phyloP scores from a whole-genome alignment of 2,329 filamentous ascomycete species.

The Periconia macrospinosa region DNA sequence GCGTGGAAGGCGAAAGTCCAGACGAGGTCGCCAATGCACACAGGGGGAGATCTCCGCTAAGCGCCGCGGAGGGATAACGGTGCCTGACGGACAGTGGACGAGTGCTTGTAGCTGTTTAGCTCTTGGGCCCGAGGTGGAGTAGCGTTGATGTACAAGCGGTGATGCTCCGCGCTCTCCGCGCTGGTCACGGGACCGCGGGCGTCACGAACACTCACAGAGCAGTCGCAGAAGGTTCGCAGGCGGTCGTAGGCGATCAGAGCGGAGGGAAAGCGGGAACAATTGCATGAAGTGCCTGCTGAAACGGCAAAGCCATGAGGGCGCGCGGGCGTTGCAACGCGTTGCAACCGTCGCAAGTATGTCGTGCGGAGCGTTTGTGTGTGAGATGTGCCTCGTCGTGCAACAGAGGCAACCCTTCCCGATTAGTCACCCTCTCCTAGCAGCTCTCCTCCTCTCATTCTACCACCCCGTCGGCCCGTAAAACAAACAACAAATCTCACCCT shows the following conservation, averaged over 20 bases:
- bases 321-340: constrained; percentile 11
- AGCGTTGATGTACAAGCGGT: constrained; percentile 8
- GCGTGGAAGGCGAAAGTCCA: not conserved
- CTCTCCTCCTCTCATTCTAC: constrained; percentile 19
- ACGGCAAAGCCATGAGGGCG: constrained; percentile 17
- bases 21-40: not conserved
- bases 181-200: not conserved
- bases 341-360: constrained; percentile 25
- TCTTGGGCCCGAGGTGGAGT: not conserved
- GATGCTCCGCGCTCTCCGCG: constrained; percentile 1
- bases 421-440: constrained; percentile 17
- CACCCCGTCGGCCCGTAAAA: constrained; percentile 34
- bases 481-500: constrained; percentile 38
- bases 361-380: constrained; percentile 31
- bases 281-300: constrained; percentile 19
- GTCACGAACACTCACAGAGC: too few relatives aligned
- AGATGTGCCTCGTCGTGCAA: constrained; percentile 27
- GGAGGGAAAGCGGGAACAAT: constrained; percentile 8
- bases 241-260: too few relatives aligned
- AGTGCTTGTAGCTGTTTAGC: not conserved
- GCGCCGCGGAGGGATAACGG: not conserved
- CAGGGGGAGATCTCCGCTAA: constrained; percentile 7
- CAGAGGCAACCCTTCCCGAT: constrained; percentile 28
- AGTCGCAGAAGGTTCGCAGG: too few relatives aligned
- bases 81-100: too few relatives aligned